Conservation (phyloP, 2,329 filamentous ascomycete species). For the Lecanicillium sp. region DNA sequence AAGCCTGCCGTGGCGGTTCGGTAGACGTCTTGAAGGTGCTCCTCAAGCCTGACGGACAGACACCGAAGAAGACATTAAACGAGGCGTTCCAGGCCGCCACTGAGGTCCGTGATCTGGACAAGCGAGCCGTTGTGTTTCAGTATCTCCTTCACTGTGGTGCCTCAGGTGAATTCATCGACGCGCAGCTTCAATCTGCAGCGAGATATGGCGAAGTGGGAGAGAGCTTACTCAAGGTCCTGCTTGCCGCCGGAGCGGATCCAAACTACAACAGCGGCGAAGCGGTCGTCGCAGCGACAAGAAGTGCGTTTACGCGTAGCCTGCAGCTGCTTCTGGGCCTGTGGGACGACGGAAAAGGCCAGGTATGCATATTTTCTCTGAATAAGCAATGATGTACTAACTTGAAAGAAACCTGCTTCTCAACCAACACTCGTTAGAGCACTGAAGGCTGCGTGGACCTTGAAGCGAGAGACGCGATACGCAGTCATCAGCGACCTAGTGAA, state of each 20-base stretch:
- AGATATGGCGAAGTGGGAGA: conserved; percentile 45
- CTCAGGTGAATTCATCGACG: conserved; percentile 44
- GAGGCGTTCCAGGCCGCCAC: conserved; percentile 51
- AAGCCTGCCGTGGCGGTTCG: conserved; percentile 47
- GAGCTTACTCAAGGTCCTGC: conserved; percentile 43
- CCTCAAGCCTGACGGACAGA: conserved; percentile 34
- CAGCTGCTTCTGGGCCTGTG: conserved; percentile 46
- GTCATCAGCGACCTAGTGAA: conserved; percentile 46
- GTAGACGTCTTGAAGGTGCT: conserved; percentile 45
- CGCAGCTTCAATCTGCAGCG: conserved; percentile 47
- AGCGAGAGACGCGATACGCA: conserved; percentile 40
- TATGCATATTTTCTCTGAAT: conserved; percentile 19
- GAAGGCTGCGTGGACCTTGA: conserved; percentile 49
- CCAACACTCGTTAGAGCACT: conserved; percentile 44
- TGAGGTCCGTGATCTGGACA: conserved; percentile 43
- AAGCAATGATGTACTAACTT: conserved; percentile 12
- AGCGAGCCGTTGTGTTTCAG: conserved; percentile 43
- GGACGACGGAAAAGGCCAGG: conserved; percentile 35
- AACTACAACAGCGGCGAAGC: conserved; percentile 51
- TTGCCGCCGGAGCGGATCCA: conserved; percentile 47
- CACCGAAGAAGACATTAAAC: conserved; percentile 38
- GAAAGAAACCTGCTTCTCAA: conserved; percentile 40
- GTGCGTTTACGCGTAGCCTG: conserved; percentile 44
- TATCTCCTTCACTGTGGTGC: conserved; percentile 46
- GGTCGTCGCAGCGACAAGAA: conserved; percentile 47